Conservation (phyloP, 768 basidiomycete genomes). For the Suillus americanus region DNA sequence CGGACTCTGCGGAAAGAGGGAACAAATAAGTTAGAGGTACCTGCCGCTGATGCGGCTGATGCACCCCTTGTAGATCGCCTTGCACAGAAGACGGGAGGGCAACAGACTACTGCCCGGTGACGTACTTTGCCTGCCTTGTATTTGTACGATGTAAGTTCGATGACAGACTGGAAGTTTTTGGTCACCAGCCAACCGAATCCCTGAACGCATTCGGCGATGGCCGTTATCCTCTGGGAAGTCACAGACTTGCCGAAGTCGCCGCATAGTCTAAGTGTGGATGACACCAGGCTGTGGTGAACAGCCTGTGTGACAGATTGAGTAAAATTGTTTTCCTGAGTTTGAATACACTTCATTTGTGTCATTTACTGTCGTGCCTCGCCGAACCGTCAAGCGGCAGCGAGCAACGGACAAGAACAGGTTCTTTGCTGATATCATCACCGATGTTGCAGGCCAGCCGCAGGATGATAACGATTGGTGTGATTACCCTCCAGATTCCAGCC, state of each 20-base stretch:
- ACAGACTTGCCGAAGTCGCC: no score
- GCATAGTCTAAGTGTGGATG: constrained; percentile 20
- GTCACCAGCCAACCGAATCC: neutral
- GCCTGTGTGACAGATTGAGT: neutral
- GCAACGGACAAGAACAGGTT: neutral
- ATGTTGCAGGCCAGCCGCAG: neutral
- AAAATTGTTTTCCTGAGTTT: neutral
- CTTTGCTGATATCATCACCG: neutral
- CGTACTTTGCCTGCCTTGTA: neutral
- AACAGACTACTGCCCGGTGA: constrained; percentile 63
- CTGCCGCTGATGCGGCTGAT: constrained; percentile 80
- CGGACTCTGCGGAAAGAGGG: constrained; percentile 53
- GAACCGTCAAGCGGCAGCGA: neutral
- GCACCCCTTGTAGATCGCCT: constrained; percentile 62
- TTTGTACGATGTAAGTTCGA: neutral
- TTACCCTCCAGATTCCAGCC: neutral
- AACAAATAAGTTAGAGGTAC: constrained; percentile 67
- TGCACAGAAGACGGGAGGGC: constrained; percentile 53
- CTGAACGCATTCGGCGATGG: neutral
- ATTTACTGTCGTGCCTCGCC: neutral
- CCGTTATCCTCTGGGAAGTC: neutral
- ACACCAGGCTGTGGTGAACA: neutral
- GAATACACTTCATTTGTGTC: neutral
- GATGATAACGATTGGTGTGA: neutral
- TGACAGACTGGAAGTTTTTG: neutral